Evolutionary conservation across 345 rosid species (phyloP), one percentile per base, ranked within the genome.

Genomic region (Cochlearia excelsa): DNA sequence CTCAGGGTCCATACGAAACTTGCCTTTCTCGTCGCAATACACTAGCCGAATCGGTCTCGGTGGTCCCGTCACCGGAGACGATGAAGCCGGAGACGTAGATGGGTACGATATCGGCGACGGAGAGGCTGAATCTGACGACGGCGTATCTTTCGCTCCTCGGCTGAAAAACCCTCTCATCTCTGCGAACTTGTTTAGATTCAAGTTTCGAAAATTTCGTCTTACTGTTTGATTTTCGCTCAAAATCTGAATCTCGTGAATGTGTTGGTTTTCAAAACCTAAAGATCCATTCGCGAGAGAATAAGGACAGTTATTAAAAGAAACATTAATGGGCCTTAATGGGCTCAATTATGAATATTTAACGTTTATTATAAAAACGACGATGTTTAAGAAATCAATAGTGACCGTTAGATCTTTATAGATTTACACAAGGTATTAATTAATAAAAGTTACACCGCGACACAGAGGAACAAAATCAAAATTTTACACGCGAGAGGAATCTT

Each of bases 1-100:
- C 74, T 94, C 99, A 28, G 97, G 95, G 82, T 94, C 99, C 99
- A 90, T 94, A 58, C 87, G 82, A 54, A 94, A 94, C 83, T 84
- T 90, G 6, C 99, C 97, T 64, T 81, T 87, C 74, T 90, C 97
- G 54, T 94, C 99, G 67, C 84, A 84, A 49, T 90, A 94, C 54
- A 94, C 81, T n/a, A 94, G 71, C 6, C 96, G 84, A 63, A 94
- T 78, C 28, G 99, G 99, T 57, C 97, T 80, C 10, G 95, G 87
- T 9, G 95, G 99, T 1, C 99, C 96, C 16, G 99, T 93, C 39
- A 76, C 85, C 2, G 84, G 64, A 65, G 88, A 53, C 1, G 77
- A 65, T 30, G 82, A 64, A 16, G 79, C 45, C 10, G 80, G 51
- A 40, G 78, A 67, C 9, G 79, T 74, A 4, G 78, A 71, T 30